Conservation (phyloP, 2,329 filamentous ascomycete species). For the Pseudovirgaria hyperparasitica region DNA sequence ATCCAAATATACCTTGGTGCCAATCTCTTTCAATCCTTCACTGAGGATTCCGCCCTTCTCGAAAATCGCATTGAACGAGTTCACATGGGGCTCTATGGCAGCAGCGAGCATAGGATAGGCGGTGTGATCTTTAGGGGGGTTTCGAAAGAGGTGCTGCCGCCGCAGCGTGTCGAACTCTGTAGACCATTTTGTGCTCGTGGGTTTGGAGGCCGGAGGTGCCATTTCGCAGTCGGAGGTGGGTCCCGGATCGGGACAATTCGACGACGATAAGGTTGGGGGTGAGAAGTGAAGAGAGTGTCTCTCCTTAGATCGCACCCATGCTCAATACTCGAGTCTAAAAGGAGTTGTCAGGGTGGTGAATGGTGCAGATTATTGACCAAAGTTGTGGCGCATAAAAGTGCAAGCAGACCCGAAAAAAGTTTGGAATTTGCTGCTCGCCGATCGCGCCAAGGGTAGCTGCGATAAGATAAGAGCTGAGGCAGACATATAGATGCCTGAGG, state of each 20-base stretch:
- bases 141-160: slow-evolving; percentile 76
- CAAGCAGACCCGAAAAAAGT: too few species aligned
- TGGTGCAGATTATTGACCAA: background rate
- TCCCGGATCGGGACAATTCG: slow-evolving; percentile 1
- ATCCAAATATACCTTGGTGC: slow-evolving; percentile 76
- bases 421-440: too few species aligned
- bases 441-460: too few species aligned
- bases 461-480: too few species aligned
- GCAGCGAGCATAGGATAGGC: slow-evolving; percentile 78
- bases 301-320: too few species aligned
- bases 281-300: background rate
- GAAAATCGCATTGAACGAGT: slow-evolving; percentile 91
- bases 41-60: slow-evolving; percentile 58
- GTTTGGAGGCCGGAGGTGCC: slow-evolving; percentile 14
- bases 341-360: background rate
- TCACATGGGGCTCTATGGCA: slow-evolving; percentile 83
- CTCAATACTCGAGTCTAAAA: too few species aligned
- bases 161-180: slow-evolving; percentile 75
- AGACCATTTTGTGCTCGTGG: slow-evolving; percentile 55
- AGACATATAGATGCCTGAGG: too few species aligned
- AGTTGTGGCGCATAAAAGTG: too few species aligned
- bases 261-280: background rate
- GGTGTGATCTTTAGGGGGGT: slow-evolving; percentile 75
- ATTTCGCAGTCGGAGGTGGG: slow-evolving; percentile 9
- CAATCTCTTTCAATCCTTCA: slow-evolving; percentile 76